A percentile compares a stretch with the other conserved stretches of the same genome.
phyloP scores from a whole-genome alignment of 768 basidiomycete species.

The Floccularia luteovirens region DNA sequence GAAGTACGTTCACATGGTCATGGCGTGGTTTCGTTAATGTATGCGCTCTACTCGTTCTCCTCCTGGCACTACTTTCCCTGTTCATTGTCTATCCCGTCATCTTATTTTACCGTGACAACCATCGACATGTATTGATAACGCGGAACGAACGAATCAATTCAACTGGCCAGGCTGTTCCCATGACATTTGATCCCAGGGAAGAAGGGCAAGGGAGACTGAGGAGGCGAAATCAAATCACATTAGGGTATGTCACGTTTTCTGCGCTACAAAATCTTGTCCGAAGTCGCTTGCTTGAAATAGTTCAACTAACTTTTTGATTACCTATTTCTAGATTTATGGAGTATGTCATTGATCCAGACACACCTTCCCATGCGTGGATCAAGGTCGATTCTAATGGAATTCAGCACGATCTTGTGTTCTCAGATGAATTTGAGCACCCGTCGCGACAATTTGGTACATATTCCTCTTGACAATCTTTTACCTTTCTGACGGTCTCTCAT shows the following conservation, averaged over 20 bases:
- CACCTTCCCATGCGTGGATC: slow-evolving; percentile 7
- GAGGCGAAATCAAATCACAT: slow-evolving; percentile 1
- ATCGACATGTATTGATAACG: slow-evolving; percentile 33
- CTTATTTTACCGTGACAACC: slow-evolving; percentile 28
- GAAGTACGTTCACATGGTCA: no score
- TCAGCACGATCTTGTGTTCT: slow-evolving; percentile 37
- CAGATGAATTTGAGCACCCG: slow-evolving; percentile 56
- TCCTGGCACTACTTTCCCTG: slow-evolving; percentile 49
- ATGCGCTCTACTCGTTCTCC: slow-evolving; percentile 50
- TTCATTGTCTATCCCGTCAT: slow-evolving; percentile 78
- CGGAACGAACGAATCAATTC: slow-evolving; percentile 55
- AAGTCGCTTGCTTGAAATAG: neutral
- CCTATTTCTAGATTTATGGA: slow-evolving; percentile 1
- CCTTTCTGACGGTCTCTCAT: no score
- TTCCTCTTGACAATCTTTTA: no score
- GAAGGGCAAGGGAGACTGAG: neutral
- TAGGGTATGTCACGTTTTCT: slow-evolving; percentile 23
- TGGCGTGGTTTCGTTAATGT: slow-evolving; percentile 47
- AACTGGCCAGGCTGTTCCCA: slow-evolving; percentile 53
- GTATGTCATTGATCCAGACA: slow-evolving; percentile 9
- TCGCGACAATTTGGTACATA: slow-evolving; percentile 31
- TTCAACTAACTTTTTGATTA: neutral
- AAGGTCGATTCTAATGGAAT: neutral
- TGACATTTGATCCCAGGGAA: slow-evolving; percentile 12
- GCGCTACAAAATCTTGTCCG: no score